phyloP scores from a whole-genome alignment of 2,329 filamentous ascomycete species.

The Dryadomyces quercivorus region DNA sequence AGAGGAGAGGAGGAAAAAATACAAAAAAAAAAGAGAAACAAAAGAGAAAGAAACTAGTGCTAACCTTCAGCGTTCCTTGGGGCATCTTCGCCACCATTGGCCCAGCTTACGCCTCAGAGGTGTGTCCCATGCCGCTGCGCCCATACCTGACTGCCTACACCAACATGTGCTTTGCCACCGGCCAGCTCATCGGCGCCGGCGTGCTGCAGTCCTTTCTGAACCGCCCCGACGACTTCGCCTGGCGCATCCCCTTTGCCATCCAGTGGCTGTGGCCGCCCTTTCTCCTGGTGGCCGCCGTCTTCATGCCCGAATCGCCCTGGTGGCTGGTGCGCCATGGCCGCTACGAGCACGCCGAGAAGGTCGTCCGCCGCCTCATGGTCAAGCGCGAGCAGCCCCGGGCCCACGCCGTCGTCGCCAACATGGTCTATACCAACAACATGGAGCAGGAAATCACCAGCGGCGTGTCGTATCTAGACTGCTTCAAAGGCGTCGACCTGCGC shows the following conservation, averaged over 20 bases:
- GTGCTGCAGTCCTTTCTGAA: conserved; percentile 14
- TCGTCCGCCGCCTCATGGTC: conserved; percentile 24
- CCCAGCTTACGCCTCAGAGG: conserved; percentile 31
- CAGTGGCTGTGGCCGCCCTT: conserved; percentile 31
- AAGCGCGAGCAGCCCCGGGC: conserved; percentile 25
- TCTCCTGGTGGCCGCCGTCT: conserved; percentile 11
- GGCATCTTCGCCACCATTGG: conserved; percentile 32
- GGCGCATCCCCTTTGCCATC: conserved; percentile 26
- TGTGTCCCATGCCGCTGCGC: conserved; percentile 28
- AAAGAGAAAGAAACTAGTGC: background rate
- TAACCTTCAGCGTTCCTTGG: conserved; percentile 21
- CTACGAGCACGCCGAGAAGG: conserved; percentile 26
- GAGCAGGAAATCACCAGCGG: conserved; percentile 34
- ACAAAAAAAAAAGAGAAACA: too few relatives aligned
- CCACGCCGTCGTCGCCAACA: conserved; percentile 37
- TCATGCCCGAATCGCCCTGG: conserved; percentile 18
- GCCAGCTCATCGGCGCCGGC: conserved; percentile 14
- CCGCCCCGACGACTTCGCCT: conserved; percentile 9
- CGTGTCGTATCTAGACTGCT: conserved; percentile 30
- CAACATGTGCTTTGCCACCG: conserved; percentile 30
- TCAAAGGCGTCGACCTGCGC: conserved; percentile 32
- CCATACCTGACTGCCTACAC: conserved; percentile 30
- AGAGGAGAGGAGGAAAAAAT: too few relatives aligned
- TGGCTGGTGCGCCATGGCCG: conserved; percentile 33
- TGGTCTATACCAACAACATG: conserved; percentile 44